Percentiles rank a stretch among this genome's conserved stretches.
phyloP scores from a whole-genome alignment of 208 protist genomes.

The Vickermania ingenoplastis region DNA sequence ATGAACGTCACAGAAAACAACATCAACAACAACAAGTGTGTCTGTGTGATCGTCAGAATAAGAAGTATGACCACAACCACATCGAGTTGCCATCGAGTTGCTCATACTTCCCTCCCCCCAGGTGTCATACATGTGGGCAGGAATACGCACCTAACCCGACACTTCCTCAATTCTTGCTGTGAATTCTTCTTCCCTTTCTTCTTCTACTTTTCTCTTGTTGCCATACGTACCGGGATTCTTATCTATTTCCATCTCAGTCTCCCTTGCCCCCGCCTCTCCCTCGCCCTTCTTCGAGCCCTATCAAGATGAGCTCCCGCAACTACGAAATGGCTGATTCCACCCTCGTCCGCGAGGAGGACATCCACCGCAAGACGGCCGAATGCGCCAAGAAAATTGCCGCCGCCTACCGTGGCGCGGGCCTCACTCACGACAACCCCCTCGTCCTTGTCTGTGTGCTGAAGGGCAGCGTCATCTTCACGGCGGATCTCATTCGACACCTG shows the following conservation, averaged over 20 bases:
- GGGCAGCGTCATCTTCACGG: constrained; percentile 75
- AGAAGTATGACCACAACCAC: too few relatives aligned
- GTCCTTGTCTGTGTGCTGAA: constrained; percentile 81
- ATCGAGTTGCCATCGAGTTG: too few relatives aligned
- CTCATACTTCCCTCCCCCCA: too few relatives aligned
- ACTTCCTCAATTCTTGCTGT: too few relatives aligned
- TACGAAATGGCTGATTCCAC: constrained; percentile 51
- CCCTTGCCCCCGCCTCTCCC: background rate
- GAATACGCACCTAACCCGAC: too few relatives aligned
- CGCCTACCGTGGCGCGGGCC: constrained; percentile 44
- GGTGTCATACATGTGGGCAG: too few relatives aligned
- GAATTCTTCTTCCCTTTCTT: too few relatives aligned
- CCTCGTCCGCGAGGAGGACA: constrained; percentile 45
- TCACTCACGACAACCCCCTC: constrained; percentile 49
- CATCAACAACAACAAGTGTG: too few relatives aligned
- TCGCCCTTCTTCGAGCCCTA: background rate
- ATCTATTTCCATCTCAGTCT: background rate
- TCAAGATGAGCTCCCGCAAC: constrained; percentile 12
- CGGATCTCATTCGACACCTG: constrained; percentile 60
- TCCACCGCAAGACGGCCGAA: constrained; percentile 24
- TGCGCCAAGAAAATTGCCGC: constrained; percentile 54
- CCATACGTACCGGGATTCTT: too few relatives aligned
- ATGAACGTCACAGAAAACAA: too few relatives aligned
- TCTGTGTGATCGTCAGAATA: too few relatives aligned
- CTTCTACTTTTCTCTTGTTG: too few relatives aligned